Conservation (phyloP, 257 asterid species). For the Capsicum chinense region DNA sequence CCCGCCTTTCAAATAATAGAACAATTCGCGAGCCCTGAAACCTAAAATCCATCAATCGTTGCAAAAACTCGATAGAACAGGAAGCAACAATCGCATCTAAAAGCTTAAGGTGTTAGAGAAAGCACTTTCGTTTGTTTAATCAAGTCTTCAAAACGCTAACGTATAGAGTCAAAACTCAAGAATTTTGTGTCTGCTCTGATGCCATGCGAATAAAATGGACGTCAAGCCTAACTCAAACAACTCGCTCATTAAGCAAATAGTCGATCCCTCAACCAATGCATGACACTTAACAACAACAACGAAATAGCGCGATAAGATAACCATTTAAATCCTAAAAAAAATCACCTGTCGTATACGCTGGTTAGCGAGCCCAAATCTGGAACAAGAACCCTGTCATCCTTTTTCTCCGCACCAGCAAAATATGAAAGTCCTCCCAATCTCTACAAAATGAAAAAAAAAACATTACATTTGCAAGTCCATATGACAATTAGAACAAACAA, state of each 20-base stretch:
- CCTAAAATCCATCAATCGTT: conserved; percentile 37
- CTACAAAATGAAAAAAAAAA: conserved; percentile 35
- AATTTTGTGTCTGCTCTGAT: background rate
- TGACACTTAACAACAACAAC: conserved; percentile 63
- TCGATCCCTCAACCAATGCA: background rate
- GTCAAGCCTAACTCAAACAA: background rate
- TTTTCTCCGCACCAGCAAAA: conserved; percentile 97
- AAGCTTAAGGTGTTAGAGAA: background rate
- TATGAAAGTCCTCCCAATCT: conserved; percentile 89
- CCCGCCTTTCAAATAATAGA: conserved; percentile 95
- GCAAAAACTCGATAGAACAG: conserved; percentile 2
- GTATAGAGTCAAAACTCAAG: background rate
- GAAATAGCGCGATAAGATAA: conserved; percentile 54
- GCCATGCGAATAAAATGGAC: background rate
- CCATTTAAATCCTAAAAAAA: conserved; percentile 56
- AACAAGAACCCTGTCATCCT: conserved; percentile 90
- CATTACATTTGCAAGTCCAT: background rate
- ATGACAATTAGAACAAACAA: background rate
- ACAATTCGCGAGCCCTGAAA: conserved; percentile 90
- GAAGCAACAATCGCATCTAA: background rate
- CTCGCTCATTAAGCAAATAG: background rate
- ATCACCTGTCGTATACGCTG: conserved; percentile 74
- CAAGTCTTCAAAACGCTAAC: background rate
- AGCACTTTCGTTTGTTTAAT: background rate
- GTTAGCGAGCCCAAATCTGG: conserved; percentile 94